Evolutionary conservation across 352 stramenopile genomes (phyloP), one percentile per base, ranked within the genome.

Genomic region (Lagenidium giganteum): DNA sequence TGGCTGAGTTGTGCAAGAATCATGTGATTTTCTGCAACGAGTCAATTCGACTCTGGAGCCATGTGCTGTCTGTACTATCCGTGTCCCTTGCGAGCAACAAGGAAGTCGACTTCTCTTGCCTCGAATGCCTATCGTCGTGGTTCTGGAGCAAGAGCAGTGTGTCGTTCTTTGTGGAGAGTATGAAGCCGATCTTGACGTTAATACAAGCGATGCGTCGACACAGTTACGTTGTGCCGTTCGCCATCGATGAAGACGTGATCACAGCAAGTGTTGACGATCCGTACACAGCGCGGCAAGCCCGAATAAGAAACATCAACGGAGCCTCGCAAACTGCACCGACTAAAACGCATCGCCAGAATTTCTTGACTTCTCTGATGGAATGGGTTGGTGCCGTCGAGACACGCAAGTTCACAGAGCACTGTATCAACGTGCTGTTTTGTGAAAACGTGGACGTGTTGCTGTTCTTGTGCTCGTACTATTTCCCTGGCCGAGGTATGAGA

Each of bases 321-420:
- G n/a, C n/a, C n/a, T n/a, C n/a, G n/a, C n/a, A n/a, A n/a, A n/a
- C n/a, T 38, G 8, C 20, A 21, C 5, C 28, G 2, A n/a, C 5
- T 22, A 21, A 47, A n/a, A 30, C 12, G 24, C n/a, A 33, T 5
- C 45, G 46, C 16, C 25, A 46, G n/a, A 64, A 57, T 14, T 70
- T 70, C 17, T 44, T 70, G 6, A 47, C 35, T 9, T 46, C 51
- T 9, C 37, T 70, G 3, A 33, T 64, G 29, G 56, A 67, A 25
- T 70, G 61, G 56, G 16, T 70, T 32, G 61, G 51, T 6, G 60
- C 51, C 6, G 47, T 67, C 36, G 61, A 70, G 23, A 41, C 39
- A 7, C 39, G 51, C 8, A 41, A 39, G 11, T 48, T 64, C 18
- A 70, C 56, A 9, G 56, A 61, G 16, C 64, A 67, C 44, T 70